Evolutionary conservation across 2,329 filamentous ascomycete genomes (phyloP).

Genomic region (Calonectria leucothoes): DNA sequence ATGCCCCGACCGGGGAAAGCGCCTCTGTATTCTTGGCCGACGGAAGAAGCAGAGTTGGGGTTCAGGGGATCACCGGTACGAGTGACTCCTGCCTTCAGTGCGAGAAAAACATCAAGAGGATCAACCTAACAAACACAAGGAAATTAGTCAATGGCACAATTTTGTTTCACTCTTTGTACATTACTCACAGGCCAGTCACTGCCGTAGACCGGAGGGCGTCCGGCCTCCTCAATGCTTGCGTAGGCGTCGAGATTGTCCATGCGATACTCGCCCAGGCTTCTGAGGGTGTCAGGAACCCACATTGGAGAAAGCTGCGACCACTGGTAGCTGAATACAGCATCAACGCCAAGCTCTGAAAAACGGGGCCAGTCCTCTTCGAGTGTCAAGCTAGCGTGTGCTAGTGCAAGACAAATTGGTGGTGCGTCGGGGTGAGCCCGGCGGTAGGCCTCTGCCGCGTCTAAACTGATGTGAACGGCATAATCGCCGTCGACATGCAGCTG

Average conservation of each 20-base stretch:
- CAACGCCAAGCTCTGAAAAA: slow-evolving; percentile 31
- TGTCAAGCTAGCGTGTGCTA: slow-evolving; percentile 33
- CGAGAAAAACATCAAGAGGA: slow-evolving; percentile 34
- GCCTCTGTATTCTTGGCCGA: slow-evolving; percentile 24
- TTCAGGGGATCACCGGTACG: slow-evolving; percentile 34
- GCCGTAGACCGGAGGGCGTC: slow-evolving; percentile 20
- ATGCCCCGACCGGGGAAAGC: slow-evolving; percentile 13
- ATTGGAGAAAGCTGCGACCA: slow-evolving; percentile 33
- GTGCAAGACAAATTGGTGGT: slow-evolving; percentile 25
- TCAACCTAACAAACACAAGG: too few species aligned
- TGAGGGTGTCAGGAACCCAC: slow-evolving; percentile 28
- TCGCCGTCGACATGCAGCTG: slow-evolving; percentile 42
- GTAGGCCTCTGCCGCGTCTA: slow-evolving; percentile 38
- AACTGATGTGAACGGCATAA: slow-evolving; percentile 36
- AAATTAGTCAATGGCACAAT: too few species aligned
- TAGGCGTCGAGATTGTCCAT: slow-evolving; percentile 41
- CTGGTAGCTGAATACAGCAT: slow-evolving; percentile 33
- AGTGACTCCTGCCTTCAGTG: slow-evolving; percentile 31
- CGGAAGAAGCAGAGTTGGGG: slow-evolving; percentile 29
- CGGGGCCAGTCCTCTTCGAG: slow-evolving; percentile 31
- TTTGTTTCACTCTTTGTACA: accelerated
- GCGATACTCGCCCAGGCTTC: slow-evolving; percentile 25
- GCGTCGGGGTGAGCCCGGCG: slow-evolving; percentile 17
- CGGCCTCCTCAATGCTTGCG: slow-evolving; percentile 22
- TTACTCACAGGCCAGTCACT: slow-evolving; percentile 35